Base-by-base conservation (phyloP, 768 basidiomycete species). In the Rhodotorula toruloides region DNA sequence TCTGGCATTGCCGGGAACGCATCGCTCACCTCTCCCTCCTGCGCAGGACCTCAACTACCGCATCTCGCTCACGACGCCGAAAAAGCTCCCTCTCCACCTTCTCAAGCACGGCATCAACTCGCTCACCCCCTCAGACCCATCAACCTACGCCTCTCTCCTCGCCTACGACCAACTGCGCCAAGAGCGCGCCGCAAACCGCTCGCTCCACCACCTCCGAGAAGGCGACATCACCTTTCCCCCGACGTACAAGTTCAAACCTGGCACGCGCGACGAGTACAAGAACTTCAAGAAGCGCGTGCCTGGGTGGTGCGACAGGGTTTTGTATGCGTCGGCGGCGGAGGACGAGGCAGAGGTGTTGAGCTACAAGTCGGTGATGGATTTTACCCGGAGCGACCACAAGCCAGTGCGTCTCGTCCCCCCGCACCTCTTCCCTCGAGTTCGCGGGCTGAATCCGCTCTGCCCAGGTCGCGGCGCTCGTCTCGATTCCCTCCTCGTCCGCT, bases 351-450 rank as follows among this genome's bases (percentile, higher is more conserved):
- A 81, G 63, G 84, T 88, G 67, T 25, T 68, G 72, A 47, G 31
- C 54, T 93, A 93, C 76, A 88, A 88, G 3, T 84, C 85, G 43
- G 82, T 91, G 68, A 88, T 87, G 21, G 85, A 87, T 0, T 90
- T 92, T 77, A 88, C 87, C 21, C 85, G 87, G 7, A 93, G 91
- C 17, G 94, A 98, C 77, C 94, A 98, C 78, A 96, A 96, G 86
- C 93, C 93, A 1, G 83, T 98, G 55, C 85, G 90, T 22, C 82
- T 85, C 37, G 91, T 92, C 19, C 79, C 85, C 10, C 21, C n/a
- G 34, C 80, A 91, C n/a, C 57, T 75, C 9, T 34, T 61, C 65
- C 56, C 47, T 75, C 53, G 42, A 73, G 47, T 60, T 77, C 39
- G 84, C 85, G 16, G 65, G 79, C 46, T 78, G 86, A 58, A 77